Evolutionary conservation across 257 asterid species (phyloP), one percentile per base, ranked within the genome.

Genomic region (Scutellaria baicalensis): DNA sequence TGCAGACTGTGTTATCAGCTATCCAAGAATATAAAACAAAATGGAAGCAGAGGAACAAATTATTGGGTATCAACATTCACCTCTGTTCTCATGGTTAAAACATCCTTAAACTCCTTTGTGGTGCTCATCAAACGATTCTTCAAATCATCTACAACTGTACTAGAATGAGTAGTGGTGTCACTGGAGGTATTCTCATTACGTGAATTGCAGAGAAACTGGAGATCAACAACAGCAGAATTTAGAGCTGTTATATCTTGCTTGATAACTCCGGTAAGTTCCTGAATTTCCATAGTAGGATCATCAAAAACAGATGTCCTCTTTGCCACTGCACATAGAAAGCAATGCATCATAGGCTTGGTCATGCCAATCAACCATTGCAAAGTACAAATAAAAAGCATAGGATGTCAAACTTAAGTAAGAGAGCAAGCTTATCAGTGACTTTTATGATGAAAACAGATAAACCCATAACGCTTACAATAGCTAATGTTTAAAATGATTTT

Each of bases 201-300:
- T 52, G 94, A 77, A 75, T 79, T 91, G 83, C 85, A 59, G 44
- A 86, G 71, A 68, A 86, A 83, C 83, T 94, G 99, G 60, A 94
- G 95, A 72, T 94, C 98, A 50, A 88, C 92, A 44, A 91, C 93
- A 27, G 97, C 93, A 20, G 96, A 84, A 75, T 94, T 94, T 45
- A 94, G 90, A 58, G 97, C 96, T 14, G 93, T 85, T 74, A 94
- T 91, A 68, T 94, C 99, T 74, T 92, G 96, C 92, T 89, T 94
- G 69, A 94, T 89, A 67, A 94, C 92, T 58, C 93, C 84, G 40
- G 98, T 94, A 65, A 94, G 79, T 64, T 94, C 99, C 79, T 94
- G 98, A 60, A 94, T 91, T 80, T 94, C 99, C 85, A 72, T 67
- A 43, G 99, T 82, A 40, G 99, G 99, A 82, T 94, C 99, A 49